phyloP scores from a whole-genome alignment of 495 filamentous ascomycete species.

The Jackrogersella multiformis region DNA sequence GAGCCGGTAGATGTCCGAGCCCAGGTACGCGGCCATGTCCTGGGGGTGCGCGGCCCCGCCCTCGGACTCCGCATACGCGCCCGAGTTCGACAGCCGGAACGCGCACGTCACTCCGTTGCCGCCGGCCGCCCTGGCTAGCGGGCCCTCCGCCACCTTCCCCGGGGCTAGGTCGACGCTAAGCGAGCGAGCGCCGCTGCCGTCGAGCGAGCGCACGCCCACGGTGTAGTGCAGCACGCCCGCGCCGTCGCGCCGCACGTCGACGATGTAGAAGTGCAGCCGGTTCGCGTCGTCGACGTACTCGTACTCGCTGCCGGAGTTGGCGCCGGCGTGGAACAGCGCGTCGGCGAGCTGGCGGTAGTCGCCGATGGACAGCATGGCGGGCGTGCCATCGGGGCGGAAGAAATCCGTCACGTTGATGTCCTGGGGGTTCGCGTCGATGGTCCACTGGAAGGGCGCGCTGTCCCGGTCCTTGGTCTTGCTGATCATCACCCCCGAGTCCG shows the following conservation, averaged over 20 bases:
- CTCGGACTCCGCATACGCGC: constrained; percentile 19
- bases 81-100: constrained; percentile 50
- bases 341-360: constrained; percentile 56
- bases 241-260: constrained; percentile 48
- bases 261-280: constrained; percentile 51
- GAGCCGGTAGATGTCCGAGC: constrained; percentile 46
- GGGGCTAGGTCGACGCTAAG: constrained; percentile 43
- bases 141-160: constrained; percentile 32
- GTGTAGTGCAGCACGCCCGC: constrained; percentile 50
- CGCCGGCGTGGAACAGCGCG: constrained; percentile 56
- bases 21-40: constrained; percentile 41
- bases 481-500: constrained; percentile 55
- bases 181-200: constrained; percentile 44
- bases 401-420: constrained; percentile 49
- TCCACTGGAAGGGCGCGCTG: constrained; percentile 53
- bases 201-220: constrained; percentile 49
- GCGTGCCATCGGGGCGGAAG: constrained; percentile 46
- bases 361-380: constrained; percentile 45
- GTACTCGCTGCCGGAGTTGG: constrained; percentile 50
- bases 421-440: constrained; percentile 55
- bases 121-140: constrained; percentile 28
- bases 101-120: constrained; percentile 43
- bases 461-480: constrained; percentile 52
- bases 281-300: constrained; percentile 53
- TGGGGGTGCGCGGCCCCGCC: constrained; percentile 40